A percentile compares a stretch with the other conserved stretches of the same genome.
These are phyloP conservation scores for Globisporangium perplexum DNA, from an alignment of 352 stramenopile genomes.

Conservation along the genomic window DNA sequence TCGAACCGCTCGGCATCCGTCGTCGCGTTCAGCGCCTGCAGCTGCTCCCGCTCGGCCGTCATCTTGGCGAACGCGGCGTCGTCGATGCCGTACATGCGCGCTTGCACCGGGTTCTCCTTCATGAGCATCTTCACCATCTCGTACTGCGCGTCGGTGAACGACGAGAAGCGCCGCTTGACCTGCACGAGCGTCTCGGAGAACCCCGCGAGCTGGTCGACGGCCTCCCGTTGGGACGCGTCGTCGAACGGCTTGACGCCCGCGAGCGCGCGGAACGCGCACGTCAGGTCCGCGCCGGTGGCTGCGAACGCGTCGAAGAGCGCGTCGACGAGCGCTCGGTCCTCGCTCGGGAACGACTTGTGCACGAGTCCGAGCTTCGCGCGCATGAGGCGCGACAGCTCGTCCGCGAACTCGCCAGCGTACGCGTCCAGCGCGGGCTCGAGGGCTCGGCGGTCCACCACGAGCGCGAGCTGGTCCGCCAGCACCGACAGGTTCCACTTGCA, in stretches of 20 bases:
- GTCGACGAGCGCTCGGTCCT: slow-evolving; percentile 46
- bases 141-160: slow-evolving; percentile 72
- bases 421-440: slow-evolving; percentile 22
- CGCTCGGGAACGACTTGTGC: slow-evolving; percentile 16
- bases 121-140: slow-evolving; percentile 62
- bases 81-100: slow-evolving; percentile 74
- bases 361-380: slow-evolving; percentile 61
- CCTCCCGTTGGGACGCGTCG: slow-evolving; percentile 16
- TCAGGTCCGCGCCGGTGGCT: slow-evolving; percentile 73
- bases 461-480: slow-evolving; percentile 56
- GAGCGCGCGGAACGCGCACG: slow-evolving; percentile 62
- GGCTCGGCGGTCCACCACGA: slow-evolving; percentile 32
- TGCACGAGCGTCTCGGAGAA: slow-evolving; percentile 72
- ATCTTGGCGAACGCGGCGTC: slow-evolving; percentile 48
- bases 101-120: slow-evolving; percentile 48
- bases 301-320: slow-evolving; percentile 50
- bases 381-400: slow-evolving; percentile 59
- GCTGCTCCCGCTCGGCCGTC: slow-evolving; percentile 35
- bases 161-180: slow-evolving; percentile 45
- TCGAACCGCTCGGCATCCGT: slow-evolving; percentile 45
- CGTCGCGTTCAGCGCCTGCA: slow-evolving; percentile 30
- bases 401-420: slow-evolving; percentile 45
- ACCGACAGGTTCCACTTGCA: slow-evolving; percentile 84
- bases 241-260: slow-evolving; percentile 37
- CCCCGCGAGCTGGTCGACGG: slow-evolving; percentile 41